Base-by-base conservation (phyloP, 345 rosid species). In the Hibiscus syriacus region DNA sequence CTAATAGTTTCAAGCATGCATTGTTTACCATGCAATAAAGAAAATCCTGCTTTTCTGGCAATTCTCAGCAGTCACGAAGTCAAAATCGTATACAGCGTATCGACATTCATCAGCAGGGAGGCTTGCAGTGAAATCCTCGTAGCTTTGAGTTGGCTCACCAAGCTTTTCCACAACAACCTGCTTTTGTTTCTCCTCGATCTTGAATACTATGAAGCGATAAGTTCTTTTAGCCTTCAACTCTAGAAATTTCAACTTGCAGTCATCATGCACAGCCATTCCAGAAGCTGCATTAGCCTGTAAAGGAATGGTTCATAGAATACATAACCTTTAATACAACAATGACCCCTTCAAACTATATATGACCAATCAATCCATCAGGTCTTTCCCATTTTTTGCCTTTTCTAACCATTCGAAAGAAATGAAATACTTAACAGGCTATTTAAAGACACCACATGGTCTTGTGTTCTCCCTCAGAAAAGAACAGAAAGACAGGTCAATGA, bases 41-140 rank as follows among this genome's bases (percentile, higher is more conserved):
- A 86, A 72, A 59, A 86, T 86, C 82, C 76, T 81, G 81, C 87
- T 83, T 75, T 83, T 86, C 76, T 81, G 87, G 72, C 83, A 76
- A 55, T 86, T 86, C 71, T 86, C 87, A 1, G 81, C 75, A 22
- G 87, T 86, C 16, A 86, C 86, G 55, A 72, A 85, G 68, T 85
- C 90, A 56, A 79, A 85, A 71, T 85, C 90, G 68, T 81, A 85
- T 43, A 85, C 73, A 25, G 90, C 90, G 74, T 81, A 85, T 71
- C 90, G 82, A 69, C 90, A 86, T 61, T 86, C 90, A 34, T 78
- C 76, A 70, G 84, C 87, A 0, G 90, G 43, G 72, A 85, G 78
- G 46, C 83, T 73, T 3, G 85, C 83, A 52, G 87, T 23, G 69
- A 85, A 85, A 48, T n/a, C n/a, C n/a, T n/a, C n/a, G n/a, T n/a